phyloP scores from a whole-genome alignment of 2,329 filamentous ascomycete genomes.

The Metarhizium sp. region DNA sequence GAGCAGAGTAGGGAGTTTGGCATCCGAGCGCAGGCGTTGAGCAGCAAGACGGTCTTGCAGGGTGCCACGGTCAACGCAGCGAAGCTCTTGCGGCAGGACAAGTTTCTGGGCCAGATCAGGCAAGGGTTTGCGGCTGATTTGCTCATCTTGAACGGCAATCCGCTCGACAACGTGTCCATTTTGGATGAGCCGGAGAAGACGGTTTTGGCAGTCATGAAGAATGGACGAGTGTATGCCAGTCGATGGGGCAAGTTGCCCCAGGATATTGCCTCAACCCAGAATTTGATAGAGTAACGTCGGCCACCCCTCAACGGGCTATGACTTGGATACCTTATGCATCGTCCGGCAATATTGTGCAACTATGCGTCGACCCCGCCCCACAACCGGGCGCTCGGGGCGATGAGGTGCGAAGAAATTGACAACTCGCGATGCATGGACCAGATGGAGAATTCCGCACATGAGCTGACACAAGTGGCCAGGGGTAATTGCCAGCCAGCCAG shows the following conservation, averaged over 20 bases:
- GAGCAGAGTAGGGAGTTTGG: constrained; percentile 24
- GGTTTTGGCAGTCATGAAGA: constrained; percentile 43
- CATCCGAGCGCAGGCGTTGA: constrained; percentile 16
- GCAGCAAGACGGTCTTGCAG: constrained; percentile 15
- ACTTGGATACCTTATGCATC: neutral
- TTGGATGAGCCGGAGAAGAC: constrained; percentile 37
- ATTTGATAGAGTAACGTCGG: neutral
- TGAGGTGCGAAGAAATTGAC: too few species aligned
- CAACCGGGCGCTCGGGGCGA: too few species aligned
- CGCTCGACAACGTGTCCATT: constrained; percentile 43
- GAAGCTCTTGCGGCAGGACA: constrained; percentile 34
- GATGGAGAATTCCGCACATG: too few species aligned
- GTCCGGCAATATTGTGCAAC: neutral
- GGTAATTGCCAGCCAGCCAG: too few species aligned
- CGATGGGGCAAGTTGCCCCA: constrained; percentile 15
- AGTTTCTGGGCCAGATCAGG: constrained; percentile 38
- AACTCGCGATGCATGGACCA: too few species aligned
- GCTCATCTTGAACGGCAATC: constrained; percentile 41
- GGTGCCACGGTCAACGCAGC: constrained; percentile 37
- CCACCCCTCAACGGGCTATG: neutral
- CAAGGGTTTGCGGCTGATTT: constrained; percentile 43
- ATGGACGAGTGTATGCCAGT: constrained; percentile 31
- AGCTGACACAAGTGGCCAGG: too few species aligned
- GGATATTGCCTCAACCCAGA: neutral
- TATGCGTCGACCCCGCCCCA: neutral